Conservation (phyloP, 257 asterid genomes). For the Solanum etuberosum region DNA sequence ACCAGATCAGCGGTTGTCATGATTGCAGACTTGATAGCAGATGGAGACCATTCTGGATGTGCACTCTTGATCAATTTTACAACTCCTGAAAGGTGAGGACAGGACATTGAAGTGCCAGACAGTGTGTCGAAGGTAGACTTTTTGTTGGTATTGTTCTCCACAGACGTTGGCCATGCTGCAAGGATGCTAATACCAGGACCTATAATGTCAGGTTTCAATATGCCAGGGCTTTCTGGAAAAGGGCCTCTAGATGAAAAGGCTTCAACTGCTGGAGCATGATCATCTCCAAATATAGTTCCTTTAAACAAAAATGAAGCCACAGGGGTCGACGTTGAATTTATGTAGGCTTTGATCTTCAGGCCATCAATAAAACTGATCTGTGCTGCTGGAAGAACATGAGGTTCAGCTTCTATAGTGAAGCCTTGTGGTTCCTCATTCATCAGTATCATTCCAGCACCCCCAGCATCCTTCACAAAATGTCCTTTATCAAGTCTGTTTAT, state of each 20-base stretch:
- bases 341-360: conserved; percentile 13
- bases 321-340: conserved; percentile 5
- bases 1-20: conserved; percentile 16
- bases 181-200: conserved; percentile 25
- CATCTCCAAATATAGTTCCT: conserved; percentile 20
- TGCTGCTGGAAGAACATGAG: conserved; percentile 19
- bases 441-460: conserved; percentile 29
- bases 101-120: conserved; percentile 30
- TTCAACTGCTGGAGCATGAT: conserved; percentile 11
- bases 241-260: conserved; percentile 29
- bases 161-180: conserved; percentile 15
- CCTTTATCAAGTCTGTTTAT: conserved; percentile 2
- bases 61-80: conserved; percentile 14
- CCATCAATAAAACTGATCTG: conserved; percentile 15
- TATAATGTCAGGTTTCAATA: conserved; percentile 24
- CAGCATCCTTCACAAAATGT: conserved; percentile 13
- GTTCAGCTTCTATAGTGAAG: neutral
- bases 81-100: conserved; percentile 31
- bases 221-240: conserved; percentile 8
- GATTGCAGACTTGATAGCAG: conserved; percentile 24
- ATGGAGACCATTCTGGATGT: conserved; percentile 29
- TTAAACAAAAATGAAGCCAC: conserved; percentile 9
- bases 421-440: conserved; percentile 3
- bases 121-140: conserved; percentile 5
- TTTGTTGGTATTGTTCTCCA: neutral